Percentiles rank a stretch among this genome's conserved stretches.
Evolutionary conservation across 371 early-diverging fungal genomes (phyloP).

Genomic region (Dinochytrium kinnereticum): DNA sequence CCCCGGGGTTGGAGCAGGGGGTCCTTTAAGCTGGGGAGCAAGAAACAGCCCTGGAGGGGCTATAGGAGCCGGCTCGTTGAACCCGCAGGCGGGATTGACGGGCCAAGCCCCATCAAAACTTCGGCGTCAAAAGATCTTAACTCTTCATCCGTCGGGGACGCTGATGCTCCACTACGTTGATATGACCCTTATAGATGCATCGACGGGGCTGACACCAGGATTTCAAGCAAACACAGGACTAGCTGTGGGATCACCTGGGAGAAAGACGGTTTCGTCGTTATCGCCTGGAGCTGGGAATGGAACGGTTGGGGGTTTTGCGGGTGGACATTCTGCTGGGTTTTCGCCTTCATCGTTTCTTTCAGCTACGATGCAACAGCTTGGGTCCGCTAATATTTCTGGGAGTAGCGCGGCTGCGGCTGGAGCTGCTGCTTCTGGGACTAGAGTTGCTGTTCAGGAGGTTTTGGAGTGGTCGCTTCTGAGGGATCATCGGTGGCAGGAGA

Average conservation of each 20-base stretch:
- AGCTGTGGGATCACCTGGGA: not conserved
- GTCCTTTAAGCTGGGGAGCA: not conserved
- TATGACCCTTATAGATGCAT: conserved; percentile 15
- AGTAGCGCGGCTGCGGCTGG: not conserved
- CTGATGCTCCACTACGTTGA: conserved; percentile 43
- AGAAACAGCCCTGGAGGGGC: not conserved
- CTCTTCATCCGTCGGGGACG: conserved; percentile 37
- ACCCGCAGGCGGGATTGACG: no score
- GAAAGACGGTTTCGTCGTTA: not conserved
- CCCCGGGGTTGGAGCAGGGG: not conserved
- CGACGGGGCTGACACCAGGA: not conserved
- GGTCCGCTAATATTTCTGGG: conserved; percentile 2
- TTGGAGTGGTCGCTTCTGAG: conserved; percentile 42
- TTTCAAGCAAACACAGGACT: not conserved
- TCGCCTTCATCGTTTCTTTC: conserved; percentile 22
- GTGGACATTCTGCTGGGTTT: not conserved
- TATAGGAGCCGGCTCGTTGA: no score
- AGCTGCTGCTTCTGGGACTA: conserved; percentile 10
- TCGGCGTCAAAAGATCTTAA: conserved; percentile 33
- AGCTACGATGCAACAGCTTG: conserved; percentile 19
- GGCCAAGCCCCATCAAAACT: no score
- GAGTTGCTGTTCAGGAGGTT: conserved; percentile 32
- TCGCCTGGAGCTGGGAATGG: conserved; percentile 1
- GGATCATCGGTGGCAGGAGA: conserved; percentile 38
- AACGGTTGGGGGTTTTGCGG: not conserved